Base-by-base conservation (phyloP, 2,329 filamentous ascomycete species). In the Colletotrichum liriopes region DNA sequence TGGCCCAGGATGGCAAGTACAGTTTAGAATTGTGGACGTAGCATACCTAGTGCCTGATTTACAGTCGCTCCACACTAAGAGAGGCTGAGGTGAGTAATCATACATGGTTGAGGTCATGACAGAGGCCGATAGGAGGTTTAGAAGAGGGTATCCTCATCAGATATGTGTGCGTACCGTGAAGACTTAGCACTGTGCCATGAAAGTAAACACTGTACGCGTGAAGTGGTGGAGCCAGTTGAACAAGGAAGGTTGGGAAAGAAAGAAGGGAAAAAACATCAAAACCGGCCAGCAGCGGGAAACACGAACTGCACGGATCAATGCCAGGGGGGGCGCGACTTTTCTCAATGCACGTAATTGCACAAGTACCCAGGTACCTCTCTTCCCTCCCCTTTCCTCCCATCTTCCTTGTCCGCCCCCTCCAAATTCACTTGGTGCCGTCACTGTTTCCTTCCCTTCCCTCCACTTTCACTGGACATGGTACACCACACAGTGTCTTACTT, bases 401-500 rank as follows among this genome's bases (percentile, higher is more conserved):
- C 18, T 56, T 56, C 54, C 54, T 23, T 37, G 54, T 37, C 35
- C 35, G 18, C 14, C 54, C 20, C 32, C 51, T 26, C 52, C 52
- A 12, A 55, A 56, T 39, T 29, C 14, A 58, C 7, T 41, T 58
- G 54, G 41, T 60, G 56, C 56, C 26, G 56, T 60, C 56, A 60
- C 56, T 58, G 35, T 58, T 47, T 60, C 56, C 39, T 45, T 20
- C 56, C 37, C 39, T 43, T 59, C 39, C 26, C 23, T 60, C 54
- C 54, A 55, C 52, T 55, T 37, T 37, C 2, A 37, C 32, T 37
- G 32, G 32, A 23, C 32, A 14, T 55, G 11, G 32, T 37, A 55
- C 20, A n/a, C 29, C 59, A 51, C 47, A 63, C 60, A 63, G 60
- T 63, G 65, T 60, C 23, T 52, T 35, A 37, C 65, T 72, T 68